These are phyloP conservation scores for Xylariaceae sp. DNA, from an alignment of 2,329 filamentous ascomycete species.

Conservation along the genomic window DNA sequence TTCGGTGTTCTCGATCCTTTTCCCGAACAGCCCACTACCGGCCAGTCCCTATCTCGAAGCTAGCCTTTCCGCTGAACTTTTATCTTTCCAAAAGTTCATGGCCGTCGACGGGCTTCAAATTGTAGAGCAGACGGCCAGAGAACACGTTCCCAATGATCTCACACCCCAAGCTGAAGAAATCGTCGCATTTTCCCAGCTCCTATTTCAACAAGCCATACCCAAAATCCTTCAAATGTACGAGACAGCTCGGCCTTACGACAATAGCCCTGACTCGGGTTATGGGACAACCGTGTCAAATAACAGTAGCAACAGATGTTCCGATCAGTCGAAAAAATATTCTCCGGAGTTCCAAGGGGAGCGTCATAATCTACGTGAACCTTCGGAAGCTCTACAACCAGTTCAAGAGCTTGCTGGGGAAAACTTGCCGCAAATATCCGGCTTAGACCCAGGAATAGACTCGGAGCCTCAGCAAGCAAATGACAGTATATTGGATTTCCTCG, in stretches of 20 bases:
- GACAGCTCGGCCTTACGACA: background rate
- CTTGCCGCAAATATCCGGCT: too few species aligned
- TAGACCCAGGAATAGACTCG: too few species aligned
- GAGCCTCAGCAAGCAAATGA: too few species aligned
- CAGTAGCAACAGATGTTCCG: background rate
- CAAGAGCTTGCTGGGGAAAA: too few species aligned
- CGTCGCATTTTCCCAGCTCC: background rate
- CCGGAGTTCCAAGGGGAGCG: too few species aligned
- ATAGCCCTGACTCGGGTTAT: conserved; percentile 1
- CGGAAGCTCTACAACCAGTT: too few species aligned
- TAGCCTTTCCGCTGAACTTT: conserved; percentile 1
- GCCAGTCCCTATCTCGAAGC: conserved; percentile 1
- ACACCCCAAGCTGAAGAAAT: conserved; percentile 2
- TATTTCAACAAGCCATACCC: conserved; percentile 5
- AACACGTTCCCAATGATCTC: conserved; percentile 2
- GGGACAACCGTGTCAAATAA: background rate
- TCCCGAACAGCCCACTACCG: conserved; percentile 8
- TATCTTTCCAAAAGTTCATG: conserved; percentile 5
- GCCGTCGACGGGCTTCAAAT: conserved; percentile 3
- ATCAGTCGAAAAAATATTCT: too few species aligned
- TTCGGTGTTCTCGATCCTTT: conserved; percentile 16
- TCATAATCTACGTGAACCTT: too few species aligned
- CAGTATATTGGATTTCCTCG: too few species aligned
- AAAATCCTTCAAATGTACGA: conserved; percentile 3
- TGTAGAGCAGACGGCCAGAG: conserved; percentile 3